Evolutionary conservation across 345 rosid species (phyloP).

Genomic region (Eucalyptus viminalis): DNA sequence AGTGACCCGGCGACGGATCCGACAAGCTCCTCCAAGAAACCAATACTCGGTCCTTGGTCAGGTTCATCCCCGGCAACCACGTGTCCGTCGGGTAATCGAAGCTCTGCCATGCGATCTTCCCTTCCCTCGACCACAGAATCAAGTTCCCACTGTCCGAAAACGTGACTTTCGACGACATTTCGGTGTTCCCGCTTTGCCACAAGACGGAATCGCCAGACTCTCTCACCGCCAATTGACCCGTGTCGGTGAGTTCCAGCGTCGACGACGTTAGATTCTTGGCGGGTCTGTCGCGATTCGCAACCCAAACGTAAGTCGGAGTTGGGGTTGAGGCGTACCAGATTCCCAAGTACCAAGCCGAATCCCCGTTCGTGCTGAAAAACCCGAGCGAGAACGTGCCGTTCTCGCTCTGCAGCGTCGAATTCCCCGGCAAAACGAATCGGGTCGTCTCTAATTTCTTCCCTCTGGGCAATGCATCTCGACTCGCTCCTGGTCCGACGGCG

Average conservation of each 20-base stretch:
- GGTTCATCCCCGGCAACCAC: slow-evolving; percentile 70
- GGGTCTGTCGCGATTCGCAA: slow-evolving; percentile 63
- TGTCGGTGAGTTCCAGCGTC: slow-evolving; percentile 21
- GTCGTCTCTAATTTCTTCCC: slow-evolving; percentile 2
- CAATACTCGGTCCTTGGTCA: slow-evolving; percentile 24
- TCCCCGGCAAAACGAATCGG: slow-evolving; percentile 23
- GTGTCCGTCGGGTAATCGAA: slow-evolving; percentile 60
- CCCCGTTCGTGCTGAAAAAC: slow-evolving; percentile 49
- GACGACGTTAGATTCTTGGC: slow-evolving; percentile 7
- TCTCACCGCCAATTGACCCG: slow-evolving; percentile 13
- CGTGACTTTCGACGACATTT: not conserved
- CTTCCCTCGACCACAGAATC: slow-evolving; percentile 13
- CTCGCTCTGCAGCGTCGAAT: slow-evolving; percentile 8
- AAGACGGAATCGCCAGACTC: slow-evolving; percentile 12
- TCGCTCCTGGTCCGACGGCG: not conserved
- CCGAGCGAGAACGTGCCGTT: slow-evolving; percentile 40
- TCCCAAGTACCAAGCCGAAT: slow-evolving; percentile 57
- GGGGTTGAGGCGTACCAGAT: slow-evolving; percentile 53
- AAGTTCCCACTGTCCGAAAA: slow-evolving; percentile 41
- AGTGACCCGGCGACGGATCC: slow-evolving; percentile 70
- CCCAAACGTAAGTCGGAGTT: slow-evolving; percentile 46
- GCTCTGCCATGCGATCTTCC: slow-evolving; percentile 54
- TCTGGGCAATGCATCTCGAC: not conserved
- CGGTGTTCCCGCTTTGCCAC: slow-evolving; percentile 31
- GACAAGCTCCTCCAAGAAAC: slow-evolving; percentile 52